A percentile compares a stretch with the other conserved stretches of the same genome.
Conservation (phyloP, 352 stramenopile genomes). For the Phytophthora meadii region DNA sequence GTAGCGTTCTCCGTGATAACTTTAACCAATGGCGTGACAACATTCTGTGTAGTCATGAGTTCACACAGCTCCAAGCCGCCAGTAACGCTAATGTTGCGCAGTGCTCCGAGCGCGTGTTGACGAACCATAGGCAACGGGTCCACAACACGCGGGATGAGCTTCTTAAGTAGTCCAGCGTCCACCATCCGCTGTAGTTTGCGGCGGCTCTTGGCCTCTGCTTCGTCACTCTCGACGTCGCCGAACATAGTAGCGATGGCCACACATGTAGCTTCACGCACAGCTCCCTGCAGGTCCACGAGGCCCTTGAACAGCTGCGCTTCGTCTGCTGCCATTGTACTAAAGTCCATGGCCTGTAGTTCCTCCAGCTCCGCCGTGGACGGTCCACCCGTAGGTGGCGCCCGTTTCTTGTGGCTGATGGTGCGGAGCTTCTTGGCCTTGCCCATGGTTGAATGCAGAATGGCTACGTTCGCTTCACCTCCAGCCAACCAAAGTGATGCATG, state of each 20-base stretch:
- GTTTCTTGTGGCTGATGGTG: constrained; percentile 87
- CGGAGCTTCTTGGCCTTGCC: constrained; percentile 90
- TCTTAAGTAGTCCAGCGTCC: constrained; percentile 74
- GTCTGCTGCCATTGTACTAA: constrained; percentile 53
- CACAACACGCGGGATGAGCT: constrained; percentile 86
- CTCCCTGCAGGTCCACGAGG: constrained; percentile 76
- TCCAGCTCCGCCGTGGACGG: constrained; percentile 67
- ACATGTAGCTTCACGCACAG: constrained; percentile 87
- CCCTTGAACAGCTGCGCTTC: constrained; percentile 78
- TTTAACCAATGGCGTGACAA: constrained; percentile 80
- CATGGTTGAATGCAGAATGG: constrained; percentile 47
- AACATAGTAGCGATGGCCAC: constrained; percentile 88
- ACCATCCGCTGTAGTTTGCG: constrained; percentile 84
- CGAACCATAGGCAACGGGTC: constrained; percentile 88
- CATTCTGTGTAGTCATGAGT: constrained; percentile 77
- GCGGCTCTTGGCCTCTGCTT: constrained; percentile 58
- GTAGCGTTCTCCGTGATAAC: constrained; percentile 71
- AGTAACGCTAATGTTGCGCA: constrained; percentile 90
- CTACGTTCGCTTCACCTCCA: constrained; percentile 17
- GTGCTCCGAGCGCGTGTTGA: constrained; percentile 78
- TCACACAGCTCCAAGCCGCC: constrained; percentile 86
- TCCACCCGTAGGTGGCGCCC: constrained; percentile 63
- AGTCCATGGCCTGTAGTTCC: constrained; percentile 53
- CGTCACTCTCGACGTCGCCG: constrained; percentile 65
- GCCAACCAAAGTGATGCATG: constrained; percentile 32